Evolutionary conservation across 2,329 filamentous ascomycete genomes (phyloP).

Genomic region (Nemania sp.): DNA sequence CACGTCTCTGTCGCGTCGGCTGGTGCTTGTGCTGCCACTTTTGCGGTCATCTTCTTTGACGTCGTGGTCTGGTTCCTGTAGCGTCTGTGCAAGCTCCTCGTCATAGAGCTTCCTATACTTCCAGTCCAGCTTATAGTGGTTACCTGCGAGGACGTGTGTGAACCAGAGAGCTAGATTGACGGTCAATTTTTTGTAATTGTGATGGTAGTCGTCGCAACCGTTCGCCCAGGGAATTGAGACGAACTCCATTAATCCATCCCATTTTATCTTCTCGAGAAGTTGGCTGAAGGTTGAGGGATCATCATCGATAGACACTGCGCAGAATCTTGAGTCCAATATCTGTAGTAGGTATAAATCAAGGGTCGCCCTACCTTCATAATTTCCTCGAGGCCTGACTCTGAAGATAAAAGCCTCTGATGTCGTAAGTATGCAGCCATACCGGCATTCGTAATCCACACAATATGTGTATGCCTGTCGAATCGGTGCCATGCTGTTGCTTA

Average conservation of each 20-base stretch:
- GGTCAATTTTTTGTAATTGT: background rate
- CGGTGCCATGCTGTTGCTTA: background rate
- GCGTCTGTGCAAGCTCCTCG: too few species aligned
- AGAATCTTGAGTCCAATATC: too few species aligned
- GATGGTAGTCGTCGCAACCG: background rate
- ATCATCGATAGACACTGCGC: too few species aligned
- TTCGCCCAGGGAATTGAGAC: background rate
- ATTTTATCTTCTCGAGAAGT: background rate
- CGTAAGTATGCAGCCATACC: background rate
- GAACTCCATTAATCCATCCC: background rate
- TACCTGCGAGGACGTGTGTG: background rate
- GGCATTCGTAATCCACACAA: background rate
- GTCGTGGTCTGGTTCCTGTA: too few species aligned
- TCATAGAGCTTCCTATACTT: too few species aligned
- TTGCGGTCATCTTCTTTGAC: too few species aligned
- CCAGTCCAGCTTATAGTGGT: background rate
- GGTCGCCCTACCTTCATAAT: too few species aligned
- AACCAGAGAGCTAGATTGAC: slow-evolving; percentile 2
- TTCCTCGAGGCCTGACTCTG: background rate
- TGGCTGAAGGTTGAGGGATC: too few species aligned
- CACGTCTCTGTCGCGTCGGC: too few species aligned
- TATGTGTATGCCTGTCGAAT: slow-evolving; percentile 1
- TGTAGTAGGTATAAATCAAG: too few species aligned
- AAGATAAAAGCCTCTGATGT: background rate
- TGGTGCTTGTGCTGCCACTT: too few species aligned